These are phyloP conservation scores for Narthecium ossifragum DNA, from an alignment of 106 monocot genomes.

Conservation along the genomic window DNA sequence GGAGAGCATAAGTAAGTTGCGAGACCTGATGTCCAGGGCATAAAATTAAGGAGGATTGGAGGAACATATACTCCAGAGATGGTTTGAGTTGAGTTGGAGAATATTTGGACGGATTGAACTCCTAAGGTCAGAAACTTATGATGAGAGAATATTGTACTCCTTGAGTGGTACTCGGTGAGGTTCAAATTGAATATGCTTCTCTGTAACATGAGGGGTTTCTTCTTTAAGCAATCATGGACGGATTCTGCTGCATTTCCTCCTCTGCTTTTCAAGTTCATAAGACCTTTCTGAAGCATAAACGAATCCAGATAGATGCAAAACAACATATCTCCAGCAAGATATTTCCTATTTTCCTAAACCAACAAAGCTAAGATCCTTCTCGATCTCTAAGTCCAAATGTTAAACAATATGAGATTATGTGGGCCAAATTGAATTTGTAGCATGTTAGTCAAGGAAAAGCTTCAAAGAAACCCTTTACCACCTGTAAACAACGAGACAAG, in stretches of 20 bases:
- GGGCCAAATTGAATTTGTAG: too few species aligned
- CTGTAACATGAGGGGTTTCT: background rate
- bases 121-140: too few species aligned
- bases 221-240: background rate
- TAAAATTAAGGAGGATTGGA: too few species aligned
- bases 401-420: too few species aligned
- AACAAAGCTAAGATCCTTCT: too few species aligned
- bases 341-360: background rate
- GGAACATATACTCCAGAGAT: slow-evolving; percentile 8
- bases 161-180: background rate
- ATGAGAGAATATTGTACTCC: background rate
- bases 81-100: slow-evolving; percentile 7
- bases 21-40: background rate
- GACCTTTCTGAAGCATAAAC: background rate
- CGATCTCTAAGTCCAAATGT: too few species aligned
- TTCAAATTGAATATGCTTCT: background rate
- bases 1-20: background rate
- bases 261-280: background rate
- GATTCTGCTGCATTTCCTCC: background rate
- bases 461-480: too few species aligned
- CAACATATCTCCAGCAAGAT: background rate
- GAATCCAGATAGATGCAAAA: background rate
- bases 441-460: too few species aligned
- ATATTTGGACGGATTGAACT: background rate
- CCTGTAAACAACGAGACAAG: too few species aligned